Evolutionary conservation across 441 rosid genomes (phyloP).

Genomic region (Pelargonium myrrhifolium): DNA sequence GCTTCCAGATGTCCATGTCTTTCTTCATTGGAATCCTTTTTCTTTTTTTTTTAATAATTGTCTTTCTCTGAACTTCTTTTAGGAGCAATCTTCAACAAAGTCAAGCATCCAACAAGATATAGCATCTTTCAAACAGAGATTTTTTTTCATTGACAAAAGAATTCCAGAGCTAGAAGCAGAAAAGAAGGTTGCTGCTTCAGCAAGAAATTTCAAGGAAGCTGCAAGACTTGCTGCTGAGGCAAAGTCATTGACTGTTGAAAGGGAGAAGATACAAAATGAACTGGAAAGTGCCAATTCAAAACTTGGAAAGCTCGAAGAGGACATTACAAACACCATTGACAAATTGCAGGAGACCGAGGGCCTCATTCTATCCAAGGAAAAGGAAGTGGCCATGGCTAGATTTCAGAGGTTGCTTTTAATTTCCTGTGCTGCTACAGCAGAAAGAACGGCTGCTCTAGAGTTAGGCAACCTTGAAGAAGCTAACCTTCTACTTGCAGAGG

Average conservation of each 20-base stretch:
- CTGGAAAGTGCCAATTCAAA: constrained; percentile 43
- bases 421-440: constrained; percentile 61
- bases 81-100: constrained; percentile 74
- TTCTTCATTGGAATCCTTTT: neutral
- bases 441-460: constrained; percentile 70
- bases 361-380: constrained; percentile 52
- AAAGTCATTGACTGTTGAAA: constrained; percentile 64
- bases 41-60: neutral
- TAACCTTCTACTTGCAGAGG: constrained; percentile 59
- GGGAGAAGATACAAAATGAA: constrained; percentile 44
- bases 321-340: constrained; percentile 48
- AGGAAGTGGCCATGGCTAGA: constrained; percentile 62
- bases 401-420: constrained; percentile 58
- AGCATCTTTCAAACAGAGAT: constrained; percentile 65
- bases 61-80: constrained; percentile 18
- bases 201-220: constrained; percentile 90
- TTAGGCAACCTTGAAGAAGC: constrained; percentile 68
- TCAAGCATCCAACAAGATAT: constrained; percentile 69
- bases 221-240: constrained; percentile 83
- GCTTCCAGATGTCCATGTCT: neutral
- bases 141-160: constrained; percentile 66
- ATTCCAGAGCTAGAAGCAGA: constrained; percentile 78
- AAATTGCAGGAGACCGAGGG: constrained; percentile 55
- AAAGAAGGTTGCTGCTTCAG: constrained; percentile 80
- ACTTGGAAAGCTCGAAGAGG: constrained; percentile 50